phyloP scores from a whole-genome alignment of 441 rosid species.

The Gossypium lobatum region DNA sequence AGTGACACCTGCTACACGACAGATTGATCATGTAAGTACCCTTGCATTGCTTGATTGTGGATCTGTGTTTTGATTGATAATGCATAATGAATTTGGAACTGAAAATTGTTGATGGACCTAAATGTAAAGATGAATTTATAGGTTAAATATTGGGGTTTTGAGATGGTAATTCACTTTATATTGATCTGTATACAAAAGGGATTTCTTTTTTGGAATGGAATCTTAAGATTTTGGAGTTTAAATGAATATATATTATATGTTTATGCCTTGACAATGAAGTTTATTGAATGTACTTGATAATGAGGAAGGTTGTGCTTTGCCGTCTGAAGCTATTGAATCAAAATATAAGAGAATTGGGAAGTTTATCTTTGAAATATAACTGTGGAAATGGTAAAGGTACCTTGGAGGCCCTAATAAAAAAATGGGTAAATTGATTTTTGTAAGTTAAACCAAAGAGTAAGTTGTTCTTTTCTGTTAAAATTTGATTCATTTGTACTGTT shows the following conservation, averaged over 20 bases:
- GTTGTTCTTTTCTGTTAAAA: no score
- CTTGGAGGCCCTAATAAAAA: no score
- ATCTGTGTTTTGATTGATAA: background rate
- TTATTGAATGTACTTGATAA: background rate
- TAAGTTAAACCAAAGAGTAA: no score
- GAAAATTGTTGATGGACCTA: background rate
- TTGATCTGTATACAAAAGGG: background rate
- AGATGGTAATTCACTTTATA: background rate
- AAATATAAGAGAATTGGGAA: background rate
- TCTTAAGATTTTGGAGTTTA: background rate
- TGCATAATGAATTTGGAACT: background rate
- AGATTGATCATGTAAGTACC: conserved; percentile 19
- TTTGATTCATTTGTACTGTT: no score
- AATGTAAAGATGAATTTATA: background rate
- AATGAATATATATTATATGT: background rate
- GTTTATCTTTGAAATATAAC: background rate
- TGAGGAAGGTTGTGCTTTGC: background rate
- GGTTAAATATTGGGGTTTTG: background rate
- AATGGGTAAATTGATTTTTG: no score
- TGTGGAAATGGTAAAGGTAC: background rate
- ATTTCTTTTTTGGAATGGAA: background rate
- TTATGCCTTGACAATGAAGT: background rate
- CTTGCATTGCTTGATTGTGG: conserved; percentile 6
- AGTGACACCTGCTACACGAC: conserved; percentile 84
- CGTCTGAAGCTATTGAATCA: background rate